Evolutionary conservation across 768 basidiomycete genomes (phyloP).

Genomic region (Candolleomyces aberdarensis): DNA sequence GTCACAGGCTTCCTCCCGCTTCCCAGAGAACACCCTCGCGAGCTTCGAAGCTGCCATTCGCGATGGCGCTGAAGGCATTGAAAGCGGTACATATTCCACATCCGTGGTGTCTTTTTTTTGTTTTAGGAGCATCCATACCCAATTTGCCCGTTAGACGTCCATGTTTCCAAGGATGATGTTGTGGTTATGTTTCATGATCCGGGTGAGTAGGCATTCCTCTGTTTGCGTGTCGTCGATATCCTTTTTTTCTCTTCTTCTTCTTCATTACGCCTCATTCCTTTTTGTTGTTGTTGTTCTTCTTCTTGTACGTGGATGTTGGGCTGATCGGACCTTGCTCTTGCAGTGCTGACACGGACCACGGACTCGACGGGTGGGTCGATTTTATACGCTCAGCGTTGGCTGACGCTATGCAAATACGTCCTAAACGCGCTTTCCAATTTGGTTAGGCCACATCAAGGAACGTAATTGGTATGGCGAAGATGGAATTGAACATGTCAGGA

Average conservation of each 20-base stretch:
- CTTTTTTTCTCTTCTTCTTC: no score
- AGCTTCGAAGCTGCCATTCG: constrained; percentile 94
- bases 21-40: constrained; percentile 92
- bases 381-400: constrained; percentile 2
- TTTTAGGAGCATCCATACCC: constrained; percentile 49
- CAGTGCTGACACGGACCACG: constrained; percentile 80
- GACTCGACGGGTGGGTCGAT: constrained; percentile 53
- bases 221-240: background rate
- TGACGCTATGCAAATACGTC: constrained; percentile 16
- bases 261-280: no score
- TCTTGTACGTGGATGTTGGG: background rate
- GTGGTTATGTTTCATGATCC: constrained; percentile 98
- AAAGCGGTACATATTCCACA: constrained; percentile 79
- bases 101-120: constrained; percentile 24
- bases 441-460: constrained; percentile 63
- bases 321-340: constrained; percentile 18
- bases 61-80: constrained; percentile 94
- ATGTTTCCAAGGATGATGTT: constrained; percentile 83
- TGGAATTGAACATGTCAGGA: constrained; percentile 79
- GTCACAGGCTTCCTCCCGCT: constrained; percentile 74
- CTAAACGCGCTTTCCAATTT: background rate
- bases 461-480: constrained; percentile 66
- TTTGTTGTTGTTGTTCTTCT: no score
- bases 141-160: constrained; percentile 77
- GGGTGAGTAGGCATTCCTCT: constrained; percentile 31